Base-by-base conservation (phyloP, 176 grass and related monocot species). In the Juncus effusus region DNA sequence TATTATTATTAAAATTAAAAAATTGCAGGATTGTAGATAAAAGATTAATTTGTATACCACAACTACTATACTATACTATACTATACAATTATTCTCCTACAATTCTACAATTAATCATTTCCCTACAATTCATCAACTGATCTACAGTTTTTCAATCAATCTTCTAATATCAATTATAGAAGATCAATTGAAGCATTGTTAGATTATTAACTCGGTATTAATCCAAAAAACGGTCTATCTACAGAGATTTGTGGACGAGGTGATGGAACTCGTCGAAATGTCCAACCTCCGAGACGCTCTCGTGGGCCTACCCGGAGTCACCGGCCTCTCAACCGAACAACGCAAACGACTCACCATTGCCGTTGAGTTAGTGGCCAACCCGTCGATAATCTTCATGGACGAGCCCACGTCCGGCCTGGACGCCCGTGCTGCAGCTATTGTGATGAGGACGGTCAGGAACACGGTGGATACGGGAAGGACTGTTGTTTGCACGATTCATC, bases 361-460 rank as follows among this genome's bases (percentile, higher is more conserved):
- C 12, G 94, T 99, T 62, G 94, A 99, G 73, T 84, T 99, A 7
- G 89, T 99, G 0, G 94, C 94, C 56, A 99, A 99, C 77, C 94
- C 94, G 59, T 99, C 94, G 0, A 93, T 93, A 79, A 99, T 99
- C 67, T 99, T 99, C 66, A 99, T 99, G 94, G 94, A 99, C 65
- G 94, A 99, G 73, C 94, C 94, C 12, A 99, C 94, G 73, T 99
- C 89, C 75, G 94, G 94, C 51, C 94, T 99, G 68, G 94, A 99
- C 84, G 94, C 94, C 75, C 85, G 94, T 78, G 94, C 94, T 51
- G 94, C 94, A 42, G 94, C 94, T 11, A 99, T 99, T 73, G 94
- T 99, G 53, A 93, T 99, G 94, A 88, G 94, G 84, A 99, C 94
- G 68, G 94, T 99, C 47, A 79, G 94, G 60, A 99, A 99, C 70